Conservation (phyloP, 805 yeast species). For the Candida endomychidarum region DNA sequence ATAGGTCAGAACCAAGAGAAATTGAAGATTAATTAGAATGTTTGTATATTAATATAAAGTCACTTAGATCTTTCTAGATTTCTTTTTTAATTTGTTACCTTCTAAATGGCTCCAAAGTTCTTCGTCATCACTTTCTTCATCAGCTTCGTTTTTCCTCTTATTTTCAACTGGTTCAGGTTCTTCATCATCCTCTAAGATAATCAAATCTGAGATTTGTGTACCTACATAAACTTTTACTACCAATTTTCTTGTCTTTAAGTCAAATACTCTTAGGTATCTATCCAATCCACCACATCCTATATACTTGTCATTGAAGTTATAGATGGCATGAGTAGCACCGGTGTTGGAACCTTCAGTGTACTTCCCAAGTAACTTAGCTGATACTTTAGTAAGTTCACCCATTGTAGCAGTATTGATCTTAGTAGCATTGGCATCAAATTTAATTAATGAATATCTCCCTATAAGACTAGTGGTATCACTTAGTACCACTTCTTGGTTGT, state of each 20-base stretch:
- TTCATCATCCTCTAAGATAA: slow-evolving; percentile 49
- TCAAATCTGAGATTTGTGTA: slow-evolving; percentile 58
- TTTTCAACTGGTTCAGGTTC: slow-evolving; percentile 20
- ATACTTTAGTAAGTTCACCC: slow-evolving; percentile 44
- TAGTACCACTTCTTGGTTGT: slow-evolving; percentile 51
- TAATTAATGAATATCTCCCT: slow-evolving; percentile 46
- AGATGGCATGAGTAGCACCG: slow-evolving; percentile 76
- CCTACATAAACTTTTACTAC: slow-evolving; percentile 76
- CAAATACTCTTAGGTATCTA: slow-evolving; percentile 78
- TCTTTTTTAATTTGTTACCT: slow-evolving; percentile 20
- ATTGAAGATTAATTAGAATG: slow-evolving; percentile 5
- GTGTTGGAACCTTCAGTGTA: slow-evolving; percentile 50
- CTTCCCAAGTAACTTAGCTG: slow-evolving; percentile 63
- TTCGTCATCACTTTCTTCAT: slow-evolving; percentile 33
- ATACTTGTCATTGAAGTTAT: slow-evolving; percentile 41
- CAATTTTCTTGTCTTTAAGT: slow-evolving; percentile 55
- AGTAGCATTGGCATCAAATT: slow-evolving; percentile 36
- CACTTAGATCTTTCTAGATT: slow-evolving; percentile 21
- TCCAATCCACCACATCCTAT: slow-evolving; percentile 84
- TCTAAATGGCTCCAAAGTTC: slow-evolving; percentile 42
- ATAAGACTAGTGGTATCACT: slow-evolving; percentile 72
- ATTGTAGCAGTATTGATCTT: slow-evolving; percentile 43
- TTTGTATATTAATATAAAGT: slow-evolving; percentile 3
- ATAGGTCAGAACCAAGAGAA: slow-evolving; percentile 19
- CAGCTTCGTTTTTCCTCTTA: slow-evolving; percentile 13